These are phyloP conservation scores for Hamamelis virginiana DNA, from an alignment of 164 flowering plant genomes.

Conservation along the genomic window DNA sequence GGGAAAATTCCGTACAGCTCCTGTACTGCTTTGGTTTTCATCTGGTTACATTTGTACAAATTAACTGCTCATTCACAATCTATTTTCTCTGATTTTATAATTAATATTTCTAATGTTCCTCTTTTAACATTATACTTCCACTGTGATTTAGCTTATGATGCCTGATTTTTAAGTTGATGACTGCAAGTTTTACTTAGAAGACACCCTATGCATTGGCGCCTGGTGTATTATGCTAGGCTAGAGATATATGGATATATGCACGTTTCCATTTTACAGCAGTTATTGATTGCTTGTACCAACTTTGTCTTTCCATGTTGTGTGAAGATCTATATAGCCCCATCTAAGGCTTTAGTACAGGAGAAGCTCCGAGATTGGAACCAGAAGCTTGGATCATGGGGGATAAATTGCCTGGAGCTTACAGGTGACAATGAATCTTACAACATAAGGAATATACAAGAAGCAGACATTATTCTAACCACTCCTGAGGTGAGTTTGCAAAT, in stretches of 20 bases:
- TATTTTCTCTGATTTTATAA: neutral
- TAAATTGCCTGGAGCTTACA: conserved; percentile 89
- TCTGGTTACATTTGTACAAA: neutral
- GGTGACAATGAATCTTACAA: conserved; percentile 81
- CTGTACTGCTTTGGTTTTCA: neutral
- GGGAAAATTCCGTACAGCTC: neutral
- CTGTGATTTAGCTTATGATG: neutral
- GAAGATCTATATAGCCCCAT: conserved; percentile 93
- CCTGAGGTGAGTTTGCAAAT: conserved; percentile 71
- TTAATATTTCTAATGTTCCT: neutral
- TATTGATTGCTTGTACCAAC: neutral
- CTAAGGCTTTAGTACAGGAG: conserved; percentile 97
- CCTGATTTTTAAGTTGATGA: neutral
- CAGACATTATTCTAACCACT: conserved; percentile 86
- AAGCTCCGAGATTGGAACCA: conserved; percentile 90
- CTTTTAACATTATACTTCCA: neutral
- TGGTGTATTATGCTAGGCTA: neutral
- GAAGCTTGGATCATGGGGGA: conserved; percentile 83
- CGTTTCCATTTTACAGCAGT: conserved; percentile 2
- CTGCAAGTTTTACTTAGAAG: neutral
- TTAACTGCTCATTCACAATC: neutral
- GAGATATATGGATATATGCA: conserved; percentile 1
- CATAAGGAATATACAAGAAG: conserved; percentile 66
- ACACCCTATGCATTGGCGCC: neutral
- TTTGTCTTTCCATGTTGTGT: conserved; percentile 16